Evolutionary conservation across 108 stramenopile genomes (phyloP), one percentile per base, ranked within the genome.

Genomic region (Parmales sp.): DNA sequence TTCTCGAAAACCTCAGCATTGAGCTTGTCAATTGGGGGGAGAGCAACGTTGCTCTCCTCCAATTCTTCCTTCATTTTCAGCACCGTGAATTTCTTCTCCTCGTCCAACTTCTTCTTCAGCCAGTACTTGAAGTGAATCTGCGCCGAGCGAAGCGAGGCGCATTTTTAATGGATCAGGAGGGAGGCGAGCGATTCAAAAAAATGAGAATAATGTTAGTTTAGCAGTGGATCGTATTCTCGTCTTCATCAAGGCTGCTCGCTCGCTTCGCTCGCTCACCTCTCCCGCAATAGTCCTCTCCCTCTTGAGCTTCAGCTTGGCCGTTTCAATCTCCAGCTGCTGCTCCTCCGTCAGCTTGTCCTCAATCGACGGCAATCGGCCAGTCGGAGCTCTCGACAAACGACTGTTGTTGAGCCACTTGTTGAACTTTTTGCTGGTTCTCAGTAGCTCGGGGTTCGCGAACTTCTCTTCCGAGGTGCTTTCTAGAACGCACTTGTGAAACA

Each of bases 91-190:
- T 28, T 31, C 54, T 60, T 60, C n/a, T 34, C 54, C 29, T 60
- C 54, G 1, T 34, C 28, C 26, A 3, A 4, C 54, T 60, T 60
- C 54, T 60, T 60, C 31, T 60, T 20, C 2, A 60, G 54, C 54
- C 54, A 60, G 54, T 60, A 20, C 54, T 60, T 60, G 54, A 60
- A 60, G 31, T 60, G 54, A 4, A n/a, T n/a, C n/a, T n/a, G n/a
- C n/a, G n/a, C n/a, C n/a, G n/a, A n/a, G n/a, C n/a, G n/a, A n/a
- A n/a, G n/a, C n/a, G n/a, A n/a, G n/a, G n/a, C n/a, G n/a, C n/a
- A n/a, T n/a, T n/a, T n/a, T n/a, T n/a, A n/a, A n/a, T n/a, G n/a
- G n/a, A n/a, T n/a, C n/a, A n/a, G n/a, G n/a, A n/a, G n/a, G n/a
- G n/a, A n/a, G n/a, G n/a, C n/a, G n/a, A n/a, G n/a, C n/a, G n/a